Evolutionary conservation across 768 basidiomycete species (phyloP), one percentile per base, ranked within the genome.

Genomic region (Cystoderma amianthinum): DNA sequence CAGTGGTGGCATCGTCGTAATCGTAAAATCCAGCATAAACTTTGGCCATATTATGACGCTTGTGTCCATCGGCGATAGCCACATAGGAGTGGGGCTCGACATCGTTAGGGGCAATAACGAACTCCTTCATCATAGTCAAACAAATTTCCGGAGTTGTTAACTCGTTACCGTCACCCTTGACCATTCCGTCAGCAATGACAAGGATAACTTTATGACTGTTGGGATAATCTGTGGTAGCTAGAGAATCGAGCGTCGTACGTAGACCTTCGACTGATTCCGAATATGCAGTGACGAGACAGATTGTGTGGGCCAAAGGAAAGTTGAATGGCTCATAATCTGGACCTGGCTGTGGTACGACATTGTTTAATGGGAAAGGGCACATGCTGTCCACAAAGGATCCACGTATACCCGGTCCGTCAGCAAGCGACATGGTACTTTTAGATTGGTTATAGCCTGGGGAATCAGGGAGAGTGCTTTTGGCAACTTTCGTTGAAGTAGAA

Each of bases 61-160:
- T 98, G 72, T 98, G 94, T n/a, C 96, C 96, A 56, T 99, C 95
- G 12, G 96, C 96, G 52, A 99, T 97, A 44, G 96, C 93, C 41
- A 98, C 93, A 55, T 98, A 99, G 19, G 92, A 95, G 51, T 95
- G 89, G 2, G 92, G 68, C 59, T 96, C 89, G 24, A 97, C 91
- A 39, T 97, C 91, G 16, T 82, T 69, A 0, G 82, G 75, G 0
- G 80, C 64, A 18, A 91, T 74, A 48, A 96, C 66, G 41, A 96
- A 79, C 32, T 97, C 93, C 64, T 85, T 93, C 96, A 99, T 99
- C 96, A 98, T 98, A 28, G 76, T 66, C 48, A 99, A 63, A 52
- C 84, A 83, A 50, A 99, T 97, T 52, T 98, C 92, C 16, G 95
- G 95, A 0, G 96, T 99, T 36, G 87, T 84, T 57, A 90, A 55